A percentile compares a stretch with the other conserved stretches of the same genome.
These are phyloP conservation scores for Lasiosphaeria ovina DNA, from an alignment of 495 filamentous ascomycete genomes.

Conservation along the genomic window DNA sequence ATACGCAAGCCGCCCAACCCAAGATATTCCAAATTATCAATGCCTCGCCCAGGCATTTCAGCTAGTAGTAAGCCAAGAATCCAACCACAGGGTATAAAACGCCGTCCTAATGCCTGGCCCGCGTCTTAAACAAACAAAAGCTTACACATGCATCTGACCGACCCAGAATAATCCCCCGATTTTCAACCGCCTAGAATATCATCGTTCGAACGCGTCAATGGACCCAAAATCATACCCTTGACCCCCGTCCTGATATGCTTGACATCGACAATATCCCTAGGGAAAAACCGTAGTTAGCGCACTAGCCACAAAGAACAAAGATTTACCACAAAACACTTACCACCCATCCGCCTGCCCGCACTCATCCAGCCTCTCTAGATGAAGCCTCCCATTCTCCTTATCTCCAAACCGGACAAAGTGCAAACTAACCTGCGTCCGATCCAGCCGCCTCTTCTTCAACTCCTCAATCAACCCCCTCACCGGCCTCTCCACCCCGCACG, in stretches of 20 bases:
- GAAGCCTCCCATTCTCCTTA: constrained; percentile 22
- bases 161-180: too few species aligned
- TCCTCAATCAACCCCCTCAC: constrained; percentile 28
- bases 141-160: too few species aligned
- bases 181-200: too few species aligned
- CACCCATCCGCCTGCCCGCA: constrained; percentile 15
- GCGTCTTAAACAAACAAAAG: too few species aligned
- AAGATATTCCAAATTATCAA: too few species aligned
- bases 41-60: too few species aligned
- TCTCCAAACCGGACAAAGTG: constrained; percentile 46
- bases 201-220: constrained; percentile 1
- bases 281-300: neutral
- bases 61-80: too few species aligned
- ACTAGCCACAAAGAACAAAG: neutral
- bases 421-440: constrained; percentile 31
- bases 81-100: too few species aligned
- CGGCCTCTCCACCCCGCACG: constrained; percentile 17
- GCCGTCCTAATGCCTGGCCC: too few species aligned
- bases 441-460: constrained; percentile 18
- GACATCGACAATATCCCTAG: constrained; percentile 17
- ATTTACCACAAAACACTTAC: constrained; percentile 2
- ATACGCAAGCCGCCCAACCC: too few species aligned
- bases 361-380: constrained; percentile 33
- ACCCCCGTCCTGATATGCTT: constrained; percentile 11
- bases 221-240: constrained; percentile 5